phyloP scores from a whole-genome alignment of 169 alveolate genomes.

The Babesia ovata region DNA sequence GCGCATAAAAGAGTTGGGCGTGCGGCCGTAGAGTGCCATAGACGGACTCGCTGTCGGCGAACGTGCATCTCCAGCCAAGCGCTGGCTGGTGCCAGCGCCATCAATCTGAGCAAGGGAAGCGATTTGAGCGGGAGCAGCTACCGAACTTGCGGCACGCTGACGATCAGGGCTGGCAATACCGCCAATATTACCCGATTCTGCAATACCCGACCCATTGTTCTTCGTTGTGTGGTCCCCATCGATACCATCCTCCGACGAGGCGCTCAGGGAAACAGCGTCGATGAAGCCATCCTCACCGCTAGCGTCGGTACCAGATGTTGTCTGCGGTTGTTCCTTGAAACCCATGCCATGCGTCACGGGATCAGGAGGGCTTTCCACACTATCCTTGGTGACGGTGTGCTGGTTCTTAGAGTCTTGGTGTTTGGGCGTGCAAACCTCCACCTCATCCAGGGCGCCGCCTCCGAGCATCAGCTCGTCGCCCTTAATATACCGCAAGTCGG shows the following conservation, averaged over 20 bases:
- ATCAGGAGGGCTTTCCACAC: background rate
- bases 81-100: background rate
- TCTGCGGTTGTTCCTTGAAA: background rate
- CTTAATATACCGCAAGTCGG: slow-evolving; percentile 5
- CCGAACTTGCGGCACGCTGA: background rate
- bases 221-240: background rate
- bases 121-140: background rate
- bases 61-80: no score
- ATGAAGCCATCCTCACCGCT: slow-evolving; percentile 5
- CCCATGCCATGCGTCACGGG: background rate
- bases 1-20: background rate
- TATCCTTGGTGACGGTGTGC: background rate
- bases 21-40: background rate
- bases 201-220: background rate
- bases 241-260: background rate
- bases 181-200: background rate
- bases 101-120: background rate
- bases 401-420: no score
- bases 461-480: slow-evolving; percentile 16
- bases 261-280: slow-evolving; percentile 12
- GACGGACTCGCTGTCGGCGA: background rate
- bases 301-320: background rate
- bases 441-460: background rate
- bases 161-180: background rate
- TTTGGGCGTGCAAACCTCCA: background rate